phyloP scores from a whole-genome alignment of 495 filamentous ascomycete genomes.

The Immersiella caudata region DNA sequence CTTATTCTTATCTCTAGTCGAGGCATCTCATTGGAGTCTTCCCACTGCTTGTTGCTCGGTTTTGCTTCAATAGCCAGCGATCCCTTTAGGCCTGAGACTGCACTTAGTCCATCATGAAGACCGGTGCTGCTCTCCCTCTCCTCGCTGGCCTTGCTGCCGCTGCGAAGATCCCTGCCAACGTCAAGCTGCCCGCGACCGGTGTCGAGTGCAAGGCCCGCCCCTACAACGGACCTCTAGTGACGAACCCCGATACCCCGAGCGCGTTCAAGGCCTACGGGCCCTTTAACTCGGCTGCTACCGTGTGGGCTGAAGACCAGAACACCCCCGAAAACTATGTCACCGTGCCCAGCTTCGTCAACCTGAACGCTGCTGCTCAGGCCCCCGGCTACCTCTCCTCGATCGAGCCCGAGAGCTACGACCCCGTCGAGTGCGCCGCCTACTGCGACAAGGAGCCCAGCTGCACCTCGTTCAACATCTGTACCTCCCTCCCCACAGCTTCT shows the following conservation, averaged over 20 bases:
- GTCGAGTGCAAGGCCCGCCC: conserved; percentile 20
- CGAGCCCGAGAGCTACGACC: conserved; percentile 19
- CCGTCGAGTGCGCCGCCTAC: conserved; percentile 22
- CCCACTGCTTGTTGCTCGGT: background rate
- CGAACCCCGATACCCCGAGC: conserved; percentile 11
- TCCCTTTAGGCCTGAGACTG: background rate
- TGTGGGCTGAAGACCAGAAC: background rate
- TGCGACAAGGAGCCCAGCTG: conserved; percentile 21
- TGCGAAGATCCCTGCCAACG: background rate
- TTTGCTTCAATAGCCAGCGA: background rate
- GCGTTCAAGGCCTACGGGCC: conserved; percentile 15
- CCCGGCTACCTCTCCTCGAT: conserved; percentile 23
- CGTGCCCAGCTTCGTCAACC: conserved; percentile 25
- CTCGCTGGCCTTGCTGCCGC: background rate
- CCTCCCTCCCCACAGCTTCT: background rate
- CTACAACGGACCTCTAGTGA: conserved; percentile 26
- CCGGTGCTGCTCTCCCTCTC: background rate
- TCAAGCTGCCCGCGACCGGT: background rate
- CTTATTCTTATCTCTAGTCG: background rate
- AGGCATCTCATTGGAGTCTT: background rate
- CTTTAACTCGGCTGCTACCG: conserved; percentile 8
- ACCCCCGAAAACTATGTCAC: conserved; percentile 19
- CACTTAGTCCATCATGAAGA: background rate
- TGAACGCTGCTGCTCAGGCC: conserved; percentile 18
- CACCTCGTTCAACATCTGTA: conserved; percentile 27